phyloP scores from a whole-genome alignment of 1,284 basidiomycete genomes.

The Rhizoctonia solani region DNA sequence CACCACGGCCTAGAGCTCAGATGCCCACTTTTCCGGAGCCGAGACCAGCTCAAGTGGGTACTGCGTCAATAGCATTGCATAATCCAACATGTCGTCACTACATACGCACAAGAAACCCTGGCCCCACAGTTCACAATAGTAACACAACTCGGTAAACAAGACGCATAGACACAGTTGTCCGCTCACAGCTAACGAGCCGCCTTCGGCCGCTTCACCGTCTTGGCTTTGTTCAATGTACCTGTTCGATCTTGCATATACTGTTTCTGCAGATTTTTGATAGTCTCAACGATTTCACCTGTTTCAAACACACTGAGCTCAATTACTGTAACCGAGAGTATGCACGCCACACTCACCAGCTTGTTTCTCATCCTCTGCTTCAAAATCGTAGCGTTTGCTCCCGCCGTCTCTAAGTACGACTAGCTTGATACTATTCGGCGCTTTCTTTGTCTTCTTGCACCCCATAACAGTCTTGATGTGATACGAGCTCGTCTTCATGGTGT shows the following conservation, averaged over 20 bases:
- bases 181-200: slow-evolving; percentile 5
- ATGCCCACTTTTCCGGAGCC: slow-evolving; percentile 11
- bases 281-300: slow-evolving; percentile 64
- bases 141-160: neutral
- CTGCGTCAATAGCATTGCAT: slow-evolving; percentile 30
- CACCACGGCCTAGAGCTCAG: neutral
- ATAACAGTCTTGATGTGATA: slow-evolving; percentile 90
- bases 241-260: slow-evolving; percentile 36
- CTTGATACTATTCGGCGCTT: slow-evolving; percentile 85
- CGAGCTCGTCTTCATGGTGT: slow-evolving; percentile 85
- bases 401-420: slow-evolving; percentile 71
- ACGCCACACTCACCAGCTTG: slow-evolving; percentile 65
- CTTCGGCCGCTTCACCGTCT: slow-evolving; percentile 31
- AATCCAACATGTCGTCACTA: slow-evolving; percentile 33
- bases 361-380: slow-evolving; percentile 89
- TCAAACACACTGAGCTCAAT: neutral
- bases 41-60: neutral
- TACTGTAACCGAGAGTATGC: slow-evolving; percentile 38
- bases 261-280: slow-evolving; percentile 61
- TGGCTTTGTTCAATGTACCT: slow-evolving; percentile 30
- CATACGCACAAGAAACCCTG: neutral
- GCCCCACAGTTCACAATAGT: slow-evolving; percentile 5
- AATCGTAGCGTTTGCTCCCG: slow-evolving; percentile 91
- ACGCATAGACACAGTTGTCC: neutral
- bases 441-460: slow-evolving; percentile 81